Conservation (phyloP, 805 yeast genomes). For the Yamadazyma endophytica region DNA sequence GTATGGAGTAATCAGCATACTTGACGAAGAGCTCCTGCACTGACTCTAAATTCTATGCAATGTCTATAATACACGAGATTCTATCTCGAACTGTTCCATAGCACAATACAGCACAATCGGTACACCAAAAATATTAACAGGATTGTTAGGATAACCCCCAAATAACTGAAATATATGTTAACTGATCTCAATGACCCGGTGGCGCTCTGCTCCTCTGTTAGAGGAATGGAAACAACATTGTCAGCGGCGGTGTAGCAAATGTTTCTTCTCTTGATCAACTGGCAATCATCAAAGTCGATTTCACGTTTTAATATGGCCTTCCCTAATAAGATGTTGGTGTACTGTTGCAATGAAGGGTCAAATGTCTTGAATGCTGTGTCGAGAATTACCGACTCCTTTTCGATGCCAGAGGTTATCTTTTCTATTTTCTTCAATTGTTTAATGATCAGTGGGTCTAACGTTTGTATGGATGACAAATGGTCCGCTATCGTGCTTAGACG, state of each 20-base stretch:
- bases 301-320: constrained; percentile 36
- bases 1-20: too few relatives aligned
- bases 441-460: constrained; percentile 18
- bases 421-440: constrained; percentile 32
- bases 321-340: constrained; percentile 35
- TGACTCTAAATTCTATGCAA: too few relatives aligned
- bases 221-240: constrained; percentile 39
- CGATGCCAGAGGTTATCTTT: constrained; percentile 34
- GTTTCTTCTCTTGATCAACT: constrained; percentile 30
- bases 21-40: too few relatives aligned
- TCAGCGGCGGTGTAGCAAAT: constrained; percentile 40
- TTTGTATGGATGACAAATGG: constrained; percentile 16
- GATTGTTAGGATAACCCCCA: constrained; percentile 19
- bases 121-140: constrained; percentile 22
- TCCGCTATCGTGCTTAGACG: constrained; percentile 29
- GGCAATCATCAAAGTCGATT: constrained; percentile 24
- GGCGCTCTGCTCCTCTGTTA: constrained; percentile 28
- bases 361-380: constrained; percentile 26
- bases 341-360: constrained; percentile 31
- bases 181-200: constrained; percentile 17
- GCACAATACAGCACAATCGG: too few relatives aligned
- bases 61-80: too few relatives aligned
- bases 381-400: constrained; percentile 28
- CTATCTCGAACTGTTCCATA: too few relatives aligned
- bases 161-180: constrained; percentile 20